Conservation (phyloP, 257 asterid genomes). For the Cynanchum wilfordii region DNA sequence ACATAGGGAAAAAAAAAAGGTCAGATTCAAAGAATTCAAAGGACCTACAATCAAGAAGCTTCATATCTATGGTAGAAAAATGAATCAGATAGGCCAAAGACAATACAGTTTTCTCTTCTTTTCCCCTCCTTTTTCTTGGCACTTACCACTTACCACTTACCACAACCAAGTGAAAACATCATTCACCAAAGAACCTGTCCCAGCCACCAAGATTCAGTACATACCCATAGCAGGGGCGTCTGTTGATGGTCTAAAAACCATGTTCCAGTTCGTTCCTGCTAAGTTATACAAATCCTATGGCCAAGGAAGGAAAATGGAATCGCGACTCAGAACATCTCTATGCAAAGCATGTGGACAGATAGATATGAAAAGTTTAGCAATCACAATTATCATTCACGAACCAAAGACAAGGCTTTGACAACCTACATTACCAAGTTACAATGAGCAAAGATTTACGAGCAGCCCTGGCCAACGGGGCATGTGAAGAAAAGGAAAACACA, state of each 20-base stretch:
- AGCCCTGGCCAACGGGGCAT: too few relatives aligned
- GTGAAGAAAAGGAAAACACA: too few relatives aligned
- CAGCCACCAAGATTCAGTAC: not conserved
- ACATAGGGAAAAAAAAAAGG: not conserved
- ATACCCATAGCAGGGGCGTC: too few relatives aligned
- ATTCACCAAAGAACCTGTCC: not conserved
- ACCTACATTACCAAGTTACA: not conserved
- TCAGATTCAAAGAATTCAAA: not conserved
- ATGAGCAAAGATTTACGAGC: not conserved
- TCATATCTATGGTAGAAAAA: not conserved
- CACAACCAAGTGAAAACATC: not conserved
- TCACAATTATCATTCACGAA: not conserved
- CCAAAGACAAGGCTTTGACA: not conserved
- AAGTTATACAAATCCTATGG: not conserved
- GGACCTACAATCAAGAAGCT: not conserved
- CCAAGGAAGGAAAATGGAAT: not conserved
- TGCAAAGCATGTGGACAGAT: not conserved
- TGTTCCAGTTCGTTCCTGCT: not conserved
- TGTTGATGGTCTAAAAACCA: not conserved
- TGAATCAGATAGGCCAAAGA: not conserved
- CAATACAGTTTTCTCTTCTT: not conserved
- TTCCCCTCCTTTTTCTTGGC: not conserved
- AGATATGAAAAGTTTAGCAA: not conserved
- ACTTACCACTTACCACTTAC: too few relatives aligned
- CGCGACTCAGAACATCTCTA: not conserved